Base-by-base conservation (phyloP, 208 protist genomes). In the Leishmania amazonensis region DNA sequence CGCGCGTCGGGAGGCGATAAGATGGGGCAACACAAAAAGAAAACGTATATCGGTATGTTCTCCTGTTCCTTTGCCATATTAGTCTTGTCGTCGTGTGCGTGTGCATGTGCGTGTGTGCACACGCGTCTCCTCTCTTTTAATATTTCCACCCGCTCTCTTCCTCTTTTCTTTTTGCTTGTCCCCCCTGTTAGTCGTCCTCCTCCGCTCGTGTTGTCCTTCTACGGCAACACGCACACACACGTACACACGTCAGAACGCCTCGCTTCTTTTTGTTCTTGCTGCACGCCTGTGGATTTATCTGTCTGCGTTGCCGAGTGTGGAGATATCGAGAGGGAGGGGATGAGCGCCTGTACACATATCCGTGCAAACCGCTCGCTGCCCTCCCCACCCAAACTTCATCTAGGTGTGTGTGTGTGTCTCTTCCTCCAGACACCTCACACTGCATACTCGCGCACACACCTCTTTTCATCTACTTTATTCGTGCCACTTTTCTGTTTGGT, bases 301-400 rank as follows among this genome's bases (percentile, higher is more conserved):
- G 72, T 58, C 15, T 21, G 72, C n/a, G 28, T 42, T 31, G 49
- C 5, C n/a, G 11, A 45, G 45, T 11, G 19, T 54, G 68, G 19
- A 51, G 45, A 38, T 17, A 72, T 45, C 35, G 67, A 21, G 17
- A 42, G 3, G 38, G 40, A 49, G 67, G 21, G 0, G 58, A 15
- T 28, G 53, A 53, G 21, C 11, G 47, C 45, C 73, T 83, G 24
- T 77, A 80, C 81, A 83, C 70, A 83, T 76, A 53, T 24, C 45
- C 62, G 31, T 31, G 31, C 62, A 68, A 40, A 40, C 13, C 13
- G 62, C 62, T 35, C 62, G 31, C 62, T 13, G 19, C 57, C 31
- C 31, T 35, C 31, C 31, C 31, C 31, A 35, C 28, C 15, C 1
- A 54, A 54, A 21, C 51, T 54, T 21, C 51, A 21, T 54, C 51